phyloP scores from a whole-genome alignment of 176 grass and related monocot genomes.

The Avena sativa region DNA sequence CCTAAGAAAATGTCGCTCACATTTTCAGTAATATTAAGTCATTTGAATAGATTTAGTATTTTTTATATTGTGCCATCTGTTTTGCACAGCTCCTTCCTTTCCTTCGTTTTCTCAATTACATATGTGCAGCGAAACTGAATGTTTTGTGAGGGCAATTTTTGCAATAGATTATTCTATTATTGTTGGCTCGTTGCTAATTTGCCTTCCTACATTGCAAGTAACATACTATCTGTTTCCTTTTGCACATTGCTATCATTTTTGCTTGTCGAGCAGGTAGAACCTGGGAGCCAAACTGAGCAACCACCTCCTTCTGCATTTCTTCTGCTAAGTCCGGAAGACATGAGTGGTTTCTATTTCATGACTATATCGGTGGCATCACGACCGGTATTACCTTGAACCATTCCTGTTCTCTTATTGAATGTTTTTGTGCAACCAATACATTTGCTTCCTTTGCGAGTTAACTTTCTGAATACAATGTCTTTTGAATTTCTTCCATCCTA shows the following conservation, averaged over 20 bases:
- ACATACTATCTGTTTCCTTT: neutral
- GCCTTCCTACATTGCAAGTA: neutral
- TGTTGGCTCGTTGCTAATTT: neutral
- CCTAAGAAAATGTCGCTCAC: neutral
- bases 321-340: constrained; percentile 74
- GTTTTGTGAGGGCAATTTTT: neutral
- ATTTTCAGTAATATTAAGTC: constrained; percentile 24
- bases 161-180: constrained; percentile 2
- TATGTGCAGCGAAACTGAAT: neutral
- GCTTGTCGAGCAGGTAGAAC: constrained; percentile 75
- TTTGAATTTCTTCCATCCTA: constrained; percentile 7
- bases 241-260: constrained; percentile 2
- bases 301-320: constrained; percentile 91
- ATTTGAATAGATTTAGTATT: neutral
- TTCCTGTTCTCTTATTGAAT: constrained; percentile 36
- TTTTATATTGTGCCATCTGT: neutral
- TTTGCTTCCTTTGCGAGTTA: constrained; percentile 16
- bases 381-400: constrained; percentile 64
- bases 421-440: constrained; percentile 20
- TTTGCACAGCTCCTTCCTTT: neutral
- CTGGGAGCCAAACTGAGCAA: constrained; percentile 98
- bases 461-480: constrained; percentile 11
- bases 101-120: neutral
- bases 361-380: constrained; percentile 94
- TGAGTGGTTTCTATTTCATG: constrained; percentile 84